phyloP scores from a whole-genome alignment of 192 early-diverging fungal species.

The Coemansia sp. region DNA sequence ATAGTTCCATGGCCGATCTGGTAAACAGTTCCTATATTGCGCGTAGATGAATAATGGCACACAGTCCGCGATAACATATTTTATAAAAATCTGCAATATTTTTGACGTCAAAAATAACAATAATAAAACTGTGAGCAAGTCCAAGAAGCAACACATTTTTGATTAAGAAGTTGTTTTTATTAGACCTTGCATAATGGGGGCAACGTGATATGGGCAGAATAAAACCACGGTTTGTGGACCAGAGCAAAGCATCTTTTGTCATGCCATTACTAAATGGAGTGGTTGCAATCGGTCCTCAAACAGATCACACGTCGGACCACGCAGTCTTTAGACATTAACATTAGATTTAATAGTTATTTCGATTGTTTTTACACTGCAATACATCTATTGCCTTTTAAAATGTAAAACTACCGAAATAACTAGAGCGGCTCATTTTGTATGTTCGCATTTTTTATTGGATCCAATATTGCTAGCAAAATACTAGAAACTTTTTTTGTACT shows the following conservation, averaged over 20 bases:
- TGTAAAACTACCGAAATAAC: too few species aligned
- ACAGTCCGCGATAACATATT: neutral
- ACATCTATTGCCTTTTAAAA: too few species aligned
- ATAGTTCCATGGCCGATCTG: neutral
- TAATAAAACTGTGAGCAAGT: neutral
- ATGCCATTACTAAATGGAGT: too few species aligned
- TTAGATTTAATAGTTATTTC: too few species aligned
- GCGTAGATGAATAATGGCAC: neutral
- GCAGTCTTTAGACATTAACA: too few species aligned
- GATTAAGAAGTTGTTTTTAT: neutral
- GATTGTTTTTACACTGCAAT: too few species aligned
- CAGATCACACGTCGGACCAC: too few species aligned
- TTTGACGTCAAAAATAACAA: neutral
- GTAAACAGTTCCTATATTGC: neutral
- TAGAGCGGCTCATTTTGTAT: too few species aligned
- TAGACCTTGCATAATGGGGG: neutral
- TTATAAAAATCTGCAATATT: neutral
- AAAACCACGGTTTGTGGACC: too few species aligned
- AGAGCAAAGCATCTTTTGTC: too few species aligned
- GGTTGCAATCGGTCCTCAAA: too few species aligned
- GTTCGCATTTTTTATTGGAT: too few species aligned
- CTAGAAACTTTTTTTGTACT: neutral
- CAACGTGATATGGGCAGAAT: neutral
- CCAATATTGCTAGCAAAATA: neutral
- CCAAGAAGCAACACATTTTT: neutral